These are phyloP conservation scores for Taiozyma sp. DNA, from an alignment of 1,139 yeast genomes.

Conservation along the genomic window DNA sequence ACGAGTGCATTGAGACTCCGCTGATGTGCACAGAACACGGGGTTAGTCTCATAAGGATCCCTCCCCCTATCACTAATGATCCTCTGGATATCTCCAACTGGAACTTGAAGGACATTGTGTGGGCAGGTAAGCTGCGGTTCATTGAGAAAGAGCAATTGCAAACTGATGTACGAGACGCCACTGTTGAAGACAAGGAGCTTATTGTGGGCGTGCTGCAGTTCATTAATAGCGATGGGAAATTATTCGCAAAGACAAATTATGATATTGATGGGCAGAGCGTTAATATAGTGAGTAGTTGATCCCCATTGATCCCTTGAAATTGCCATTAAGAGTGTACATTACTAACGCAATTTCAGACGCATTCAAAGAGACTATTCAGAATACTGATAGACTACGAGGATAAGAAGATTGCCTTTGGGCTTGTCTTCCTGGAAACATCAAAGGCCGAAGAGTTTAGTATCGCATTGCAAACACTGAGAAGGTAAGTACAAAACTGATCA, in stretches of 20 bases:
- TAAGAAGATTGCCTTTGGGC: slow-evolving; percentile 30
- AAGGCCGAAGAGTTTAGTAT: slow-evolving; percentile 35
- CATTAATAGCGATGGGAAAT: slow-evolving; percentile 24
- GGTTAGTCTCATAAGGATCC: slow-evolving; percentile 13
- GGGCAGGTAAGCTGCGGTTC: slow-evolving; percentile 31
- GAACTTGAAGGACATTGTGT: slow-evolving; percentile 32
- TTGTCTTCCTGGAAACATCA: slow-evolving; percentile 33
- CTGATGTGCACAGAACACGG: slow-evolving; percentile 2
- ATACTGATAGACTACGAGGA: slow-evolving; percentile 16
- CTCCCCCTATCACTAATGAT: slow-evolving; percentile 27
- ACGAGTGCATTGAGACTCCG: slow-evolving; percentile 1
- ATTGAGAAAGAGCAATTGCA: slow-evolving; percentile 24
- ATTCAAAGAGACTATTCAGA: slow-evolving; percentile 12
- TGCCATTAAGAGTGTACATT: neutral
- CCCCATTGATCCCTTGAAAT: too few species aligned
- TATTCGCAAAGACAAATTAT: slow-evolving; percentile 32
- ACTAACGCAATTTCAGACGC: slow-evolving; percentile 5
- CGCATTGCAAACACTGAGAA: slow-evolving; percentile 32
- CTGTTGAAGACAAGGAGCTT: neutral
- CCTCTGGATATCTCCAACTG: slow-evolving; percentile 28
- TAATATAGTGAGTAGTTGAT: slow-evolving; percentile 5
- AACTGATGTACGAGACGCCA: neutral
- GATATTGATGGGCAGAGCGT: slow-evolving; percentile 25
- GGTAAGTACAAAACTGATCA: slow-evolving; percentile 7
- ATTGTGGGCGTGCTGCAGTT: slow-evolving; percentile 28